phyloP scores from a whole-genome alignment of 1,284 basidiomycete genomes.

The Coriolopsis trogii region DNA sequence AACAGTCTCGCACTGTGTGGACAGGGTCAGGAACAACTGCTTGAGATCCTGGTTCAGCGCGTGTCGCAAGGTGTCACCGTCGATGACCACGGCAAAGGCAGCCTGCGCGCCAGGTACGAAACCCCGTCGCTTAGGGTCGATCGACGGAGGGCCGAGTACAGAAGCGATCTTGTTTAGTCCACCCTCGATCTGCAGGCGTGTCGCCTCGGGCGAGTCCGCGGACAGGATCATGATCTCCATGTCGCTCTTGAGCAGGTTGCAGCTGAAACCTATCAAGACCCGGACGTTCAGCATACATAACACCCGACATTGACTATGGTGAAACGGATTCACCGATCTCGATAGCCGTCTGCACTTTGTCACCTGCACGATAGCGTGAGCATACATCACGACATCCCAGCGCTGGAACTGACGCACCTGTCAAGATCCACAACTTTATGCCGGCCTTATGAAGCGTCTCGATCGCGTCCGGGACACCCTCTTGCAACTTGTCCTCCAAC shows the following conservation, averaged over 20 bases:
- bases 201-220: slow-evolving; percentile 75
- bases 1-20: slow-evolving; percentile 95
- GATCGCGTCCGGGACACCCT: slow-evolving; percentile 96
- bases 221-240: slow-evolving; percentile 98
- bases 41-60: slow-evolving; percentile 83
- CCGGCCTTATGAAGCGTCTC: slow-evolving; percentile 90
- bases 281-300: background rate
- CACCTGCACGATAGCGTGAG: slow-evolving; percentile 53
- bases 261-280: slow-evolving; percentile 65
- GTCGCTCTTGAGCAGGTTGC: slow-evolving; percentile 88
- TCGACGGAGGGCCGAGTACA: slow-evolving; percentile 65
- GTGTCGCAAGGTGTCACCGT: slow-evolving; percentile 90
- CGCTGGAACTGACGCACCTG: slow-evolving; percentile 47
- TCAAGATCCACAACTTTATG: slow-evolving; percentile 97
- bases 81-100: slow-evolving; percentile 93
- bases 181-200: slow-evolving; percentile 88
- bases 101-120: slow-evolving; percentile 69
- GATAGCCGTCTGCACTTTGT: slow-evolving; percentile 97
- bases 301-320: background rate
- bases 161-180: slow-evolving; percentile 95
- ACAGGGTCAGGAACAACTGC: slow-evolving; percentile 86
- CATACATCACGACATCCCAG: slow-evolving; percentile 4
- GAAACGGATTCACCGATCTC: slow-evolving; percentile 68
- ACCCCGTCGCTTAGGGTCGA: slow-evolving; percentile 60
- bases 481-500: slow-evolving; percentile 95